Percentiles rank a stretch among this genome's conserved stretches.
Conservation (phyloP, 352 stramenopile genomes). For the Pythium biforme region DNA sequence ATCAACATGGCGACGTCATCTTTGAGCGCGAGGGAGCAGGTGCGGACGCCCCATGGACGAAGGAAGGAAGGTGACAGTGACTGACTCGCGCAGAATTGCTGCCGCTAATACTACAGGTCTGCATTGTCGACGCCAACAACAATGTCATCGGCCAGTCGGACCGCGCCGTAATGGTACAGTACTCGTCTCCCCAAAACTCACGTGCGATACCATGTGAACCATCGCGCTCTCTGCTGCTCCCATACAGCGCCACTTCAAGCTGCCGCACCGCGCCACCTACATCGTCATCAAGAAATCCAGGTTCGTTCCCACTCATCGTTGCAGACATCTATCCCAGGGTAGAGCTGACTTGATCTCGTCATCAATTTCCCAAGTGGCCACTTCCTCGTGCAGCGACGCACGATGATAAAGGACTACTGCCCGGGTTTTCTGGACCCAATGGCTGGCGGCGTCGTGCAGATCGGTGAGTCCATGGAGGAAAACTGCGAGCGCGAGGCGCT, state of each 20-base stretch:
- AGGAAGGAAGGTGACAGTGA: too few species aligned
- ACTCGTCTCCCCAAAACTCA: background rate
- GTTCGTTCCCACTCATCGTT: slow-evolving; percentile 22
- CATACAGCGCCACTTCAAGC: slow-evolving; percentile 68
- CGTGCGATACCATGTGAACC: background rate
- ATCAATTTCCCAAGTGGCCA: slow-evolving; percentile 43
- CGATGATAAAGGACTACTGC: slow-evolving; percentile 89
- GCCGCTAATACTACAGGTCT: slow-evolving; percentile 49
- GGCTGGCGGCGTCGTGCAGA: slow-evolving; percentile 79
- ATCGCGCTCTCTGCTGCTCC: background rate
- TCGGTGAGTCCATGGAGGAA: slow-evolving; percentile 63
- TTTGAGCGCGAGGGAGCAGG: slow-evolving; percentile 62
- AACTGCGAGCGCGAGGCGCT: slow-evolving; percentile 71
- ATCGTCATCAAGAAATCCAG: slow-evolving; percentile 83
- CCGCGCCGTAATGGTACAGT: slow-evolving; percentile 71
- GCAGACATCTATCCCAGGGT: background rate
- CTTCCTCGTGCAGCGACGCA: slow-evolving; percentile 83
- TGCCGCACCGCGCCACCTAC: slow-evolving; percentile 84
- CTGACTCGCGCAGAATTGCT: too few species aligned
- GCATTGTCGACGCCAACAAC: slow-evolving; percentile 80
- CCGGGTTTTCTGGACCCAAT: slow-evolving; percentile 81
- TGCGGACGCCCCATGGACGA: slow-evolving; percentile 8
- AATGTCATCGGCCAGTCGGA: slow-evolving; percentile 82
- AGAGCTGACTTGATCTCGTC: background rate
- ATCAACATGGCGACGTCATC: slow-evolving; percentile 25